phyloP scores from a whole-genome alignment of 257 asterid species.

The Ligustrum vulgare region DNA sequence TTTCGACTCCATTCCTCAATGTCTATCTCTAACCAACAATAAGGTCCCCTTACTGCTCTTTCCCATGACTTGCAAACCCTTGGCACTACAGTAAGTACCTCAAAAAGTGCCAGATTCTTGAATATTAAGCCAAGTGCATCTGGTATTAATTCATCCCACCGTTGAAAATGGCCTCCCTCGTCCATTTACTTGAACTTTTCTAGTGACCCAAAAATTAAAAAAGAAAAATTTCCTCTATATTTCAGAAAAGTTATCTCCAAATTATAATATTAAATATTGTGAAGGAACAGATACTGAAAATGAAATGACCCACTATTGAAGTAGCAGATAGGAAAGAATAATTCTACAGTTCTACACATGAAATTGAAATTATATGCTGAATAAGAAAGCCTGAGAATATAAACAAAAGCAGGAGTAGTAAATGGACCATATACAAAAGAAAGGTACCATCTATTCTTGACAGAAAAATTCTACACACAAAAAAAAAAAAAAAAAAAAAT shows the following conservation, averaged over 20 bases:
- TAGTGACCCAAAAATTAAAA: background rate
- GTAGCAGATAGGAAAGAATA: background rate
- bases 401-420: background rate
- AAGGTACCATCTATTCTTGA: constrained; percentile 3
- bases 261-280: background rate
- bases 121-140: constrained; percentile 87
- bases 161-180: constrained; percentile 37
- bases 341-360: background rate
- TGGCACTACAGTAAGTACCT: constrained; percentile 73
- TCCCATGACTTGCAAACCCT: constrained; percentile 88
- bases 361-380: background rate
- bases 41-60: constrained; percentile 67
- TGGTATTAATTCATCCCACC: constrained; percentile 82
- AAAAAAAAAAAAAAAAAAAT: background rate
- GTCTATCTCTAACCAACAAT: constrained; percentile 93
- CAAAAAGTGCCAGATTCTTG: constrained; percentile 61
- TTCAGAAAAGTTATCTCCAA: background rate
- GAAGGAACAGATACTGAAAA: background rate
- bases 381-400: background rate
- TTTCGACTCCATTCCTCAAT: constrained; percentile 82
- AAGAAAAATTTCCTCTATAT: background rate
- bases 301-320: background rate
- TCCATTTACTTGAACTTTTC: constrained; percentile 45
- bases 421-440: constrained; percentile 11
- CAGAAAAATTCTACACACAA: background rate